Evolutionary conservation across 768 basidiomycete species (phyloP), one percentile per base, ranked within the genome.

Genomic region (Calocybe cyanea): DNA sequence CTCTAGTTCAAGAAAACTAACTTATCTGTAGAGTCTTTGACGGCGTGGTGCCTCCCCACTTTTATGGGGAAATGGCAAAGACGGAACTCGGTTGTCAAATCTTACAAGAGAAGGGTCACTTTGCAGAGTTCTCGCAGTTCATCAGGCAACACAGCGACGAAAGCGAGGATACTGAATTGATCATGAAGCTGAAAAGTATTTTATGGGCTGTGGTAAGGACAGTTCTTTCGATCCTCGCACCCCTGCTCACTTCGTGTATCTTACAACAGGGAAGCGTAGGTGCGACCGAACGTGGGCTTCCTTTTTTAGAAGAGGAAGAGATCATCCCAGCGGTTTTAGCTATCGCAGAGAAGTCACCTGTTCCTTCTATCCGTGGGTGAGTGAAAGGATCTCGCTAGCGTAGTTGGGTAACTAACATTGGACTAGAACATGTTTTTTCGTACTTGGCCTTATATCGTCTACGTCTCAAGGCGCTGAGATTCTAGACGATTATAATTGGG

Each of bases 31-130:
- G 84, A n/a, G 75, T 77, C 15, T 90, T 88, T 47, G 92, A 93
- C 42, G 87, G 87, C 10, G 84, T 85, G 9, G 89, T 92, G 10
- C 96, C 95, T 2, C 83, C 88, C 1, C 94, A 99, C 63, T 98
- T 99, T 65, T 95, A 97, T 57, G 95, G 95, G 17, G 95, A 97
- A 64, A 89, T 98, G 78, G 86, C 93, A 37, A 97, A 96, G 64
- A 98, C 96, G 2, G 87, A 89, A 45, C 83, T 94, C 39, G 96
- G 96, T 0, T 95, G 93, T 63, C 87, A 89, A 58, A 83, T 93
- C 8, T 68, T 99, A 32, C 81, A 84, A 48, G 92, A 94, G 48
- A 92, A 87, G 54, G 90, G 90, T 0, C 92, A 98, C 60, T 93
- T 98, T 57, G 60, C 76, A 4, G 91, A 95, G 51, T 97, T 97